Evolutionary conservation across 1,139 yeast genomes (phyloP).

Genomic region (Pichia kudriavzevii): DNA sequence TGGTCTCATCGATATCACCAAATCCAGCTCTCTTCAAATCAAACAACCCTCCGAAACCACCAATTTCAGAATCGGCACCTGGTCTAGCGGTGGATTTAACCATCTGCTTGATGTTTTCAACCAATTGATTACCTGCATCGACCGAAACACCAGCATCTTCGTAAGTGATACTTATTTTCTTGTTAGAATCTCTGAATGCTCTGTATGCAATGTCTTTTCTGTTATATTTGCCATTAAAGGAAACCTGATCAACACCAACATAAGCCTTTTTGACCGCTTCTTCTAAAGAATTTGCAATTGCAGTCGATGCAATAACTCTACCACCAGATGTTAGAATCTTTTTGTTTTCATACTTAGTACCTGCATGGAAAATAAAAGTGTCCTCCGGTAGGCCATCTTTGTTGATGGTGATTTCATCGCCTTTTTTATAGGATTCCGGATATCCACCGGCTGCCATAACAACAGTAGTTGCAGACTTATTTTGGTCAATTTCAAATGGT

Average conservation of each 20-base stretch:
- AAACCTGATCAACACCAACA: conserved; percentile 68
- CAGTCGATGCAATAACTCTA: conserved; percentile 92
- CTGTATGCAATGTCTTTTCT: conserved; percentile 94
- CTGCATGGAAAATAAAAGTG: conserved; percentile 88
- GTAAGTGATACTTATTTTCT: conserved; percentile 55
- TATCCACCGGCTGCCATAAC: conserved; percentile 97
- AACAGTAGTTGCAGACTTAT: conserved; percentile 77
- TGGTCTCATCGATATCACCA: conserved; percentile 56
- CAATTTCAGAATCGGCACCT: conserved; percentile 97
- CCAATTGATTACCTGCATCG: conserved; percentile 86
- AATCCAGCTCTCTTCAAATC: conserved; percentile 88
- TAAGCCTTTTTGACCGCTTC: conserved; percentile 85
- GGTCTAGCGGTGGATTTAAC: conserved; percentile 93
- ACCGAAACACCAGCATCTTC: conserved; percentile 97
- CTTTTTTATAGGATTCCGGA: conserved; percentile 81
- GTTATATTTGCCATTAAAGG: conserved; percentile 69
- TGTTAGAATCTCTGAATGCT: conserved; percentile 53
- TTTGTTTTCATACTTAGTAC: conserved; percentile 55
- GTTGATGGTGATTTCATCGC: conserved; percentile 65
- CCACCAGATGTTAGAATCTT: conserved; percentile 85
- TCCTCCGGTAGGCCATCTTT: conserved; percentile 40
- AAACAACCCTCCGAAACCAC: conserved; percentile 97
- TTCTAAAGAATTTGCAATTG: conserved; percentile 66
- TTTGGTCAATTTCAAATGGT: conserved; percentile 50
- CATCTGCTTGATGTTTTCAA: conserved; percentile 80